These are phyloP conservation scores for Cryomyces antarcticus DNA, from an alignment of 495 filamentous ascomycete species.

Conservation along the genomic window DNA sequence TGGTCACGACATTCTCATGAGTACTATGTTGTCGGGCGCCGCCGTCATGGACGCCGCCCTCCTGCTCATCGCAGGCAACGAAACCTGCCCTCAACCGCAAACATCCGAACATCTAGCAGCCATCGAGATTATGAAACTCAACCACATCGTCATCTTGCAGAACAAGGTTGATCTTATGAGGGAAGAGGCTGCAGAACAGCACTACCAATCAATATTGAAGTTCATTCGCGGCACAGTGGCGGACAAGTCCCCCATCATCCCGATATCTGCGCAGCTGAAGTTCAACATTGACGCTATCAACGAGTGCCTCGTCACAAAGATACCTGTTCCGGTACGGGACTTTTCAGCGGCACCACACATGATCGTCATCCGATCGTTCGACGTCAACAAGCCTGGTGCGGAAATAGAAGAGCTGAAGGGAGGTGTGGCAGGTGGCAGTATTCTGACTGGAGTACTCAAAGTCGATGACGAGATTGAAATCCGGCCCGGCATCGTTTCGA, in stretches of 20 bases:
- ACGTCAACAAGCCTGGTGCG: constrained; percentile 99
- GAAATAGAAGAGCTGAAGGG: constrained; percentile 98
- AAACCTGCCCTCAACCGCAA: constrained; percentile 96
- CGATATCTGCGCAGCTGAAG: constrained; percentile 95
- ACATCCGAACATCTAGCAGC: constrained; percentile 96
- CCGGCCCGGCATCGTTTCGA: constrained; percentile 81
- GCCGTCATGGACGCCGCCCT: constrained; percentile 98
- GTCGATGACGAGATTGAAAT: constrained; percentile 97
- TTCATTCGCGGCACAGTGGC: constrained; percentile 96
- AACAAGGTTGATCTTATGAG: constrained; percentile 98
- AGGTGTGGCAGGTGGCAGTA: constrained; percentile 92
- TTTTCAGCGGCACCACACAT: constrained; percentile 83
- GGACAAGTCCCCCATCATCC: constrained; percentile 87
- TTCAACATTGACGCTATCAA: constrained; percentile 99
- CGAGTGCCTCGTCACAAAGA: constrained; percentile 78
- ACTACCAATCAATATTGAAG: constrained; percentile 89
- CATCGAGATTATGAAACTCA: constrained; percentile 97
- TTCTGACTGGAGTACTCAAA: constrained; percentile 87
- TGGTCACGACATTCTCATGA: constrained; percentile 99
- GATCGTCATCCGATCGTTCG: constrained; percentile 97
- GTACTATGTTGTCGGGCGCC: constrained; percentile 97
- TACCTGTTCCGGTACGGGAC: constrained; percentile 76
- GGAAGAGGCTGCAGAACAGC: constrained; percentile 74
- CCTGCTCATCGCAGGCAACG: constrained; percentile 92
- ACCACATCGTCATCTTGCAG: constrained; percentile 96